A percentile compares a stretch with the other conserved stretches of the same genome.
Evolutionary conservation across 2,329 filamentous ascomycete species (phyloP).

Genomic region (Diaporthe nobilis): DNA sequence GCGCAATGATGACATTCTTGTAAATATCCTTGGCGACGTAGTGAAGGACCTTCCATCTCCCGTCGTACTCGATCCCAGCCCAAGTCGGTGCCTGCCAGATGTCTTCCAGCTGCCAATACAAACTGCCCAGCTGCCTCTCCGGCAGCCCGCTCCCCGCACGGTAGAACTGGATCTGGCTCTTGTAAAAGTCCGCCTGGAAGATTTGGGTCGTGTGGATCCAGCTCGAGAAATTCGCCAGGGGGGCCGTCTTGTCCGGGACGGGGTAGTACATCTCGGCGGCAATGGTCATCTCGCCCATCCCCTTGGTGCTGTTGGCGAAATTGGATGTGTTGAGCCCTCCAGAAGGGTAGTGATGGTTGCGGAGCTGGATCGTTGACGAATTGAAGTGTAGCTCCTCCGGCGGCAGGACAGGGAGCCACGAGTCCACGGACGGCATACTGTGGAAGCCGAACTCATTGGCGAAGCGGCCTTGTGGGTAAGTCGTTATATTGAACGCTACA

Average conservation of each 20-base stretch:
- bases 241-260: conserved; percentile 64
- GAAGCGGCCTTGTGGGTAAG: conserved; percentile 71
- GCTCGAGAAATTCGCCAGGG: conserved; percentile 70
- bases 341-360: conserved; percentile 72
- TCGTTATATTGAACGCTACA: conserved; percentile 66
- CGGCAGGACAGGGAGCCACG: conserved; percentile 68
- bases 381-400: conserved; percentile 69
- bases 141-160: conserved; percentile 69
- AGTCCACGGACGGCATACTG: conserved; percentile 72
- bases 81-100: conserved; percentile 76
- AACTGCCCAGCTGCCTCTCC: conserved; percentile 69
- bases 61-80: conserved; percentile 74
- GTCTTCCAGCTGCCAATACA: conserved; percentile 78
- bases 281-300: conserved; percentile 71
- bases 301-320: conserved; percentile 57
- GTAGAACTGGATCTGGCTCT: conserved; percentile 73
- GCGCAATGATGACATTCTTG: conserved; percentile 70
- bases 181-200: conserved; percentile 76
- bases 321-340: conserved; percentile 63
- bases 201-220: conserved; percentile 75
- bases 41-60: conserved; percentile 74
- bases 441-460: conserved; percentile 76
- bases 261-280: conserved; percentile 71
- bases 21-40: conserved; percentile 72
- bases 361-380: conserved; percentile 65